Conservation (phyloP, 257 asterid species). For the Coffea eugenioides region DNA sequence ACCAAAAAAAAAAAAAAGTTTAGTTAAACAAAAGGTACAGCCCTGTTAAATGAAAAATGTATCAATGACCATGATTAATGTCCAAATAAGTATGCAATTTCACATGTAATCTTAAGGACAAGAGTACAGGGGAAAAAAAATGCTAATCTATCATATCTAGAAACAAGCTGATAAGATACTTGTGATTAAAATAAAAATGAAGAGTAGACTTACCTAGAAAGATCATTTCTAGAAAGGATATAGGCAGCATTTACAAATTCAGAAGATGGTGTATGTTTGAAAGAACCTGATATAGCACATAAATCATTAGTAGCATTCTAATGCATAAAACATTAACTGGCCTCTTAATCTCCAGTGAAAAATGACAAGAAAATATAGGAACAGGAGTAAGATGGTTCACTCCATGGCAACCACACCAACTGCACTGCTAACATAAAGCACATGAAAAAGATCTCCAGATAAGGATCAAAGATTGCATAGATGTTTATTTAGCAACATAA, state of each 20-base stretch:
- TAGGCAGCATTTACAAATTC: conserved; percentile 81
- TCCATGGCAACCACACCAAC: neutral
- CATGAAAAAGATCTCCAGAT: neutral
- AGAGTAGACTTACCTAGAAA: conserved; percentile 71
- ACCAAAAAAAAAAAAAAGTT: conserved; percentile 15
- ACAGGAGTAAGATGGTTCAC: neutral
- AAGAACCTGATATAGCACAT: conserved; percentile 55
- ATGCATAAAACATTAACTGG: conserved; percentile 1
- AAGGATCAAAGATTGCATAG: neutral
- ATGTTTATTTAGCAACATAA: neutral
- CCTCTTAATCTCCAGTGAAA: neutral
- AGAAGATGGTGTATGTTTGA: conserved; percentile 61
- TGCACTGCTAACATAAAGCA: neutral
- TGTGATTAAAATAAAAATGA: neutral
- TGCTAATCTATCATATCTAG: no score
- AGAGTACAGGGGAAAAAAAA: neutral
- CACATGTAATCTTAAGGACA: neutral
- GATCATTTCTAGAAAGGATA: conserved; percentile 81
- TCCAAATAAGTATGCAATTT: neutral
- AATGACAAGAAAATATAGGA: neutral
- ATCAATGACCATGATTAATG: neutral
- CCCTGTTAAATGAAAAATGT: neutral
- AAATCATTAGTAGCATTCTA: conserved; percentile 3
- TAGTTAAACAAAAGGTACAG: conserved; percentile 2
- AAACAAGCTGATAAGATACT: neutral